These are phyloP conservation scores for Erigeron philadelphicus DNA, from an alignment of 140 eudicot genomes.

Conservation along the genomic window DNA sequence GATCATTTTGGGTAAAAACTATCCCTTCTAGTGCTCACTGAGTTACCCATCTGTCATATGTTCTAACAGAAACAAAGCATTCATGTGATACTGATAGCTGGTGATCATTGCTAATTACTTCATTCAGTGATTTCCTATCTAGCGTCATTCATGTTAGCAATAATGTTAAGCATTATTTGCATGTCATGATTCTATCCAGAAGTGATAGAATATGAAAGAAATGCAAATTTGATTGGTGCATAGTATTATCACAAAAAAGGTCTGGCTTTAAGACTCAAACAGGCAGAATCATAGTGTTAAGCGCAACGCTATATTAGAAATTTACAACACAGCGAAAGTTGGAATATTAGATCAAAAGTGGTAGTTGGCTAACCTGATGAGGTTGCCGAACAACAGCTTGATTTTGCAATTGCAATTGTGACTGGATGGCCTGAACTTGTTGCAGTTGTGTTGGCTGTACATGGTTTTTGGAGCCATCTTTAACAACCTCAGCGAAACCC, in stretches of 20 bases:
- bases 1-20: too few relatives aligned
- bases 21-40: too few relatives aligned
- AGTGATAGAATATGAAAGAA: background rate
- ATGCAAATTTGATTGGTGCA: background rate
- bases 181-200: background rate
- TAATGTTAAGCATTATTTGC: constrained; percentile 5
- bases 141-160: background rate
- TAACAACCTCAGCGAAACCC: constrained; percentile 64
- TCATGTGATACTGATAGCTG: too few relatives aligned
- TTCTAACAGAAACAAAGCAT: too few relatives aligned
- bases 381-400: constrained; percentile 59
- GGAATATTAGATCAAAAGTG: background rate
- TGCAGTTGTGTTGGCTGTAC: constrained; percentile 63
- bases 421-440: constrained; percentile 65
- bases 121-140: background rate
- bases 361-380: constrained; percentile 53
- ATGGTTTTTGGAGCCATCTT: constrained; percentile 58
- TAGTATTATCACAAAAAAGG: background rate
- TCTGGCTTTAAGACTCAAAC: background rate
- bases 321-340: background rate
- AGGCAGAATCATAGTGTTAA: background rate
- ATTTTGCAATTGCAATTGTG: constrained; percentile 56
- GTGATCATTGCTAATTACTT: background rate
- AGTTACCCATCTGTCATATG: too few relatives aligned
- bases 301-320: background rate